Evolutionary conservation across 768 basidiomycete genomes (phyloP).

Genomic region (Boletellus ananiceps): DNA sequence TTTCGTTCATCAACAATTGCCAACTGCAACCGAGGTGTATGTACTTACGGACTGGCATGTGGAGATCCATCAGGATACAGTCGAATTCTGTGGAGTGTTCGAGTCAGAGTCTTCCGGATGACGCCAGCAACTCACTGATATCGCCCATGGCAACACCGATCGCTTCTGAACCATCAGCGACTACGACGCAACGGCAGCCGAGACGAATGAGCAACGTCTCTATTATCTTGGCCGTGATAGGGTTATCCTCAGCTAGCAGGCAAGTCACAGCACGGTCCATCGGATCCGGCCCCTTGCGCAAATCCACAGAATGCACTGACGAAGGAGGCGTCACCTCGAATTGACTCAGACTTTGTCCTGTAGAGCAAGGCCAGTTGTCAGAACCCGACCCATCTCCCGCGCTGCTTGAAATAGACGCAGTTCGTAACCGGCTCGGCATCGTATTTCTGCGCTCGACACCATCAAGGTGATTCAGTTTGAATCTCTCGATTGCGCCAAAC

Average conservation of each 20-base stretch:
- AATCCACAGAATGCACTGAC: conserved; percentile 80
- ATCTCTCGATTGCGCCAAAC: conserved; percentile 80
- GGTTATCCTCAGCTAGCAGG: conserved; percentile 94
- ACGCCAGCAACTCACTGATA: conserved; percentile 65
- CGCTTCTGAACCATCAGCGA: conserved; percentile 94
- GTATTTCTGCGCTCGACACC: conserved; percentile 73
- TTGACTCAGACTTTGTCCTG: conserved; percentile 49
- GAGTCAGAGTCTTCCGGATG: not conserved
- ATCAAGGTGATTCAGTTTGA: conserved; percentile 80
- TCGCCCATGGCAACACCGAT: conserved; percentile 97
- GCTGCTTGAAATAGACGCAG: conserved; percentile 82
- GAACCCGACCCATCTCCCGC: conserved; percentile 75
- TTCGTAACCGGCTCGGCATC: conserved; percentile 83
- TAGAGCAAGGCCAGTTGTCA: conserved; percentile 63
- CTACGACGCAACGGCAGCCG: conserved; percentile 93
- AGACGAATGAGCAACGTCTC: conserved; percentile 91
- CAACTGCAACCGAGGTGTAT: not conserved
- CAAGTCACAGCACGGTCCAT: conserved; percentile 88
- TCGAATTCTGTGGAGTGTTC: conserved; percentile 69
- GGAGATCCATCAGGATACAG: conserved; percentile 90
- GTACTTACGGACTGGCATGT: conserved; percentile 87
- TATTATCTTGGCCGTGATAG: conserved; percentile 95
- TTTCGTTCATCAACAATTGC: conserved; percentile 7
- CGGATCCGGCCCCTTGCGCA: conserved; percentile 73
- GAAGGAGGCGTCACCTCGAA: conserved; percentile 69